Evolutionary conservation across 1,284 basidiomycete genomes (phyloP).

Genomic region (Garcileccinum viscosum): DNA sequence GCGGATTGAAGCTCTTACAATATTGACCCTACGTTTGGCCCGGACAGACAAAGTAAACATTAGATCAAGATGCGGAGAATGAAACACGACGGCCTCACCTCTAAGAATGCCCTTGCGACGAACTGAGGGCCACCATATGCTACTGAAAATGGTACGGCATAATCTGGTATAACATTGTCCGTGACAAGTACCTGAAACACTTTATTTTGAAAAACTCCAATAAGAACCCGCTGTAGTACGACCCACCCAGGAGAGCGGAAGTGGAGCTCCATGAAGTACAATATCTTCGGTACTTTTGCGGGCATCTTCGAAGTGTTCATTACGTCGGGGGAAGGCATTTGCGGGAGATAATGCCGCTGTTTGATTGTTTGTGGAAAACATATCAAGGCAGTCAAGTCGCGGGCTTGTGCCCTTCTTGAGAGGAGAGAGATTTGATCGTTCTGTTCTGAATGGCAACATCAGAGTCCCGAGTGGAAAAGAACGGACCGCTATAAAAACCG

Average conservation of each 20-base stretch:
- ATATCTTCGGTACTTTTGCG: conserved; percentile 22
- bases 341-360: conserved; percentile 3
- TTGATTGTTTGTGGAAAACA: conserved; percentile 24
- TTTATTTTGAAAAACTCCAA: background rate
- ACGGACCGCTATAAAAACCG: background rate
- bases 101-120: conserved; percentile 33
- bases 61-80: background rate
- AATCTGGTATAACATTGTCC: conserved; percentile 38
- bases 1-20: conserved; percentile 24
- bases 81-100: conserved; percentile 19
- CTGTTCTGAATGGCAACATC: conserved; percentile 22
- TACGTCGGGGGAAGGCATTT: background rate
- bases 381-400: conserved; percentile 28
- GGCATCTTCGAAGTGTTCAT: conserved; percentile 8
- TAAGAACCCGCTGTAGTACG: background rate
- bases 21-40: conserved; percentile 29
- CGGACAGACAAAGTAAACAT: background rate
- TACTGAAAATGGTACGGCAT: conserved; percentile 35
- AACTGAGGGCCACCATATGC: conserved; percentile 37
- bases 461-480: conserved; percentile 2
- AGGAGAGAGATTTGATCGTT: conserved; percentile 24
- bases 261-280: conserved; percentile 26
- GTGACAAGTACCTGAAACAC: conserved; percentile 30
- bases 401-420: conserved; percentile 25
- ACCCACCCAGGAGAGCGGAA: conserved; percentile 35